These are phyloP conservation scores for Aspergillus pseudonomiae DNA, from an alignment of 2,329 filamentous ascomycete species.

Conservation along the genomic window DNA sequence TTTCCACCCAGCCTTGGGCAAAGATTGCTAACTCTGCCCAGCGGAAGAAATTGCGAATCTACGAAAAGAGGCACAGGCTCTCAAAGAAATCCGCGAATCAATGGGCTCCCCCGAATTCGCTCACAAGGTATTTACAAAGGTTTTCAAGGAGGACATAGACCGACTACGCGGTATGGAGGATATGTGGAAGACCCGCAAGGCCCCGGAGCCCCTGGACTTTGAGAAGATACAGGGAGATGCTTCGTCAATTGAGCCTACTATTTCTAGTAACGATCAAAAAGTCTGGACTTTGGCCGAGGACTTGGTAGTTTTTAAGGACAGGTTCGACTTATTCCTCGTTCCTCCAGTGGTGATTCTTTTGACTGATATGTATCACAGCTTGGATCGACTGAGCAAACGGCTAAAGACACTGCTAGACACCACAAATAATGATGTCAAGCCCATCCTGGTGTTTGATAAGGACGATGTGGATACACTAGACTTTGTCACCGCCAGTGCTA, in stretches of 20 bases:
- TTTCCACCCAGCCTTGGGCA: background rate
- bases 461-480: constrained; percentile 94
- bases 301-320: constrained; percentile 82
- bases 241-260: constrained; percentile 53
- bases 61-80: constrained; percentile 76
- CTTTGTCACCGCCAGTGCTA: constrained; percentile 88
- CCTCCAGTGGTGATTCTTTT: background rate
- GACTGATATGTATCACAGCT: constrained; percentile 46
- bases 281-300: constrained; percentile 85
- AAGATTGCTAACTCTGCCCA: constrained; percentile 31
- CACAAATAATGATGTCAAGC: constrained; percentile 44
- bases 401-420: constrained; percentile 65
- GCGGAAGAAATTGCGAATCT: constrained; percentile 85
- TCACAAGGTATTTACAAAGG: constrained; percentile 85
- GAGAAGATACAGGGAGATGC: constrained; percentile 61
- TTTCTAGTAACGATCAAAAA: constrained; percentile 69
- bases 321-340: constrained; percentile 35
- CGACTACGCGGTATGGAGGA: constrained; percentile 85
- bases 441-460: constrained; percentile 88
- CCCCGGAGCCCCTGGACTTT: constrained; percentile 75
- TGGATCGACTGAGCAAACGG: constrained; percentile 75
- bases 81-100: constrained; percentile 79
- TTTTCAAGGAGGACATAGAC: constrained; percentile 83
- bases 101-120: constrained; percentile 79
- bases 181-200: constrained; percentile 87